Percentiles rank a stretch among this genome's conserved stretches.
These are phyloP conservation scores for Cryphonectria naterciae DNA, from an alignment of 2,329 filamentous ascomycete genomes.

Conservation along the genomic window DNA sequence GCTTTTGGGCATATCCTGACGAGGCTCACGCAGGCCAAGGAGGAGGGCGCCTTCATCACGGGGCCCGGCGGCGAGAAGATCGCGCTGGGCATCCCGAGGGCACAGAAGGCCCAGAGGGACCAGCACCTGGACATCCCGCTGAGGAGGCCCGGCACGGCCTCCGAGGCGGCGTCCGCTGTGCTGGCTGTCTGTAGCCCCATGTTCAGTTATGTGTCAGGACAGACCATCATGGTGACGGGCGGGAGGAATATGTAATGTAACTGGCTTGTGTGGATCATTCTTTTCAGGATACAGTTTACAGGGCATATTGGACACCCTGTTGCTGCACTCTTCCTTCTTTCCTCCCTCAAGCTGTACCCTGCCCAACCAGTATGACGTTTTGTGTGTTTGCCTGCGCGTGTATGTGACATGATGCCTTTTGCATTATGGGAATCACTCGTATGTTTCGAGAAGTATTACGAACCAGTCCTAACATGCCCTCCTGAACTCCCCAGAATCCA, in stretches of 20 bases:
- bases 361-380: not conserved
- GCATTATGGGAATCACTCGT: not conserved
- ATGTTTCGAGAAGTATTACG: conserved; percentile 10
- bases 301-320: not conserved
- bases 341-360: not conserved
- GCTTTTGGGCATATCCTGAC: conserved; percentile 85
- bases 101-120: conserved; percentile 52
- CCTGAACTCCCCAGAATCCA: conserved; percentile 28
- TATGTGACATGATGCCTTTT: not conserved
- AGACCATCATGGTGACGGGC: conserved; percentile 86
- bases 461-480: conserved; percentile 13
- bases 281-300: not conserved
- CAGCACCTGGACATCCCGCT: conserved; percentile 75
- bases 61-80: conserved; percentile 78
- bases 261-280: not conserved
- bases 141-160: conserved; percentile 74
- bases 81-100: conserved; percentile 71
- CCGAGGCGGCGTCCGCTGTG: conserved; percentile 78
- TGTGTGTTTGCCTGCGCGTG: no score
- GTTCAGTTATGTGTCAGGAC: conserved; percentile 83
- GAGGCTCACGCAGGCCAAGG: conserved; percentile 80
- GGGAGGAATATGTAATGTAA: conserved; percentile 62
- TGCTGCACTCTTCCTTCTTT: not conserved
- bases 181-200: conserved; percentile 80
- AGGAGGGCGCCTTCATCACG: conserved; percentile 77